Conservation (phyloP, 2,329 filamentous ascomycete genomes). For the Calonectria montana region DNA sequence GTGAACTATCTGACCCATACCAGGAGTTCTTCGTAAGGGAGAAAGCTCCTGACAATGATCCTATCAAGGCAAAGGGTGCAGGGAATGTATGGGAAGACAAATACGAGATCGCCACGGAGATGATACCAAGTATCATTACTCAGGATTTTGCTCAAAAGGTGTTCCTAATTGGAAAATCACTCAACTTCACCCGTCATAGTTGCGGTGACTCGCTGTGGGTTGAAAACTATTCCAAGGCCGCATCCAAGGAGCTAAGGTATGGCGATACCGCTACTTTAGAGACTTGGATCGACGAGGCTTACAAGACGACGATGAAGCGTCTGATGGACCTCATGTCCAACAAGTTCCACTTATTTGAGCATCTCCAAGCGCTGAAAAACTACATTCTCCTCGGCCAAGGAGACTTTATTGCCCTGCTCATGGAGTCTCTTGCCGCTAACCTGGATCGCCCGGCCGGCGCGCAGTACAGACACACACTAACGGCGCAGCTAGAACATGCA, state of each 20-base stretch:
- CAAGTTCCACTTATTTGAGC: constrained; percentile 95
- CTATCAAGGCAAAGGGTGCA: constrained; percentile 68
- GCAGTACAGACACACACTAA: constrained; percentile 95
- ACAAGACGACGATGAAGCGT: constrained; percentile 97
- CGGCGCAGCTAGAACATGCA: constrained; percentile 96
- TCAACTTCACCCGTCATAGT: constrained; percentile 97
- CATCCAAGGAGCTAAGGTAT: constrained; percentile 91
- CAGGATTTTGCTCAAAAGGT: constrained; percentile 95
- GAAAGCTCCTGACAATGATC: constrained; percentile 67
- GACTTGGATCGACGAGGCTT: constrained; percentile 94
- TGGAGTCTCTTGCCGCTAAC: constrained; percentile 95
- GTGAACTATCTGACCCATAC: constrained; percentile 96
- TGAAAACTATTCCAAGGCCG: constrained; percentile 91
- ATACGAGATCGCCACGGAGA: constrained; percentile 84
- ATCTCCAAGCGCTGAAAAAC: constrained; percentile 90
- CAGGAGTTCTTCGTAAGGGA: constrained; percentile 95
- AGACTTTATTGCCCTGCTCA: constrained; percentile 95
- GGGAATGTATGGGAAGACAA: constrained; percentile 99
- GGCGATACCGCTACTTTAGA: constrained; percentile 93
- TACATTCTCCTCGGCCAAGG: constrained; percentile 95
- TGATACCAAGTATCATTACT: constrained; percentile 95
- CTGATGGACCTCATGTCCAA: constrained; percentile 93
- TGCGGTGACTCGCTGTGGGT: constrained; percentile 97
- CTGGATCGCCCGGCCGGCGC: constrained; percentile 95
- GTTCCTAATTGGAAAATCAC: constrained; percentile 95